Evolutionary conservation across 2,329 filamentous ascomycete species (phyloP), one percentile per base, ranked within the genome.

Genomic region (Hymenoscyphus infarciens): DNA sequence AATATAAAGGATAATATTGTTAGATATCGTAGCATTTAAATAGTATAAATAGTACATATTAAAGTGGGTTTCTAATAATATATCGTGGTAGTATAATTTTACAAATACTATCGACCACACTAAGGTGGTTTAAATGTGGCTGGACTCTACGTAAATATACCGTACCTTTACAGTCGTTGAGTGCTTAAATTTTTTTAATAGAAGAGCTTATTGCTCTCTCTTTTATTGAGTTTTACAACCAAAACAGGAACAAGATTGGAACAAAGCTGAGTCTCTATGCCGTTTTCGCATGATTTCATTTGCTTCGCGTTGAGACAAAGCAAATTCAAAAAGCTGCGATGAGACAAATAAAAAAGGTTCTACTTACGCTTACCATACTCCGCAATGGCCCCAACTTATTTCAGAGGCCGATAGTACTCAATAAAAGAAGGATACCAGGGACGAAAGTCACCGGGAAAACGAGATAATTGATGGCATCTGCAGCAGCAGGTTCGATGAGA

Each of bases 121-220:
- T n/a, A n/a, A 13, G 16, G 33, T 61, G 59, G 59, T 61, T 61
- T 25, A 57, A n/a, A 3, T 19, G 59, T 5, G 52, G 59, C 25
- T 61, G 59, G 59, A 61, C 59, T 5, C n/a, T 61, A 16, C 53
- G 45, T 39, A 33, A 61, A 27, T 49, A 39, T n/a, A 33, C 38
- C 19, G 8, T 29, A 1, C 33, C 52, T 10, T 5, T 5, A 15
- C 3, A 10, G 3, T 7, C n/a, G 11, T 53, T 19, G 5, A 25
- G 55, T 16, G 2, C 35, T 38, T 15, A 38, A 5, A 16, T 38
- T 5, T 5, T 5, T 5, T 15, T 38, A 3, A 38, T 38, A 38
- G 35, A 38, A 16, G 35, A 38, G 13, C 35, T 38, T 3, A 38
- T 38, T 5, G 35, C 35, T 1, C 35, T 13, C 1, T 38, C 35